Conservation (phyloP, 78 protist species). For the slime mould (Dictyostelium discoideum) region dicty_2.7 NC_007091.3:3807001-3807500, state of each 20-base stretch:
- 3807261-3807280: no score
- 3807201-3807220: no score
- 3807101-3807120: background rate
- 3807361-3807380: no score
- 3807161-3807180: no score
- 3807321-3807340: background rate
- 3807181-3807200: no score
- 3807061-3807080: background rate
- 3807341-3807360: background rate
- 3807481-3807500: no score
- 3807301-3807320: background rate
- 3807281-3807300: background rate
- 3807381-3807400: background rate
- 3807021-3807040: background rate
- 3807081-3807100: background rate
- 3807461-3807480: no score
- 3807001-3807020: no score
- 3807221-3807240: background rate
- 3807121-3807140: no score
- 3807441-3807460: background rate
- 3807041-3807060: no score
- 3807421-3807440: background rate
- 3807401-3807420: background rate
- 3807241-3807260: background rate
- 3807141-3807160: no score